Evolutionary conservation across 768 basidiomycete genomes (phyloP), one percentile per base, ranked within the genome.

Genomic region (Neoboletus subvelutipes): DNA sequence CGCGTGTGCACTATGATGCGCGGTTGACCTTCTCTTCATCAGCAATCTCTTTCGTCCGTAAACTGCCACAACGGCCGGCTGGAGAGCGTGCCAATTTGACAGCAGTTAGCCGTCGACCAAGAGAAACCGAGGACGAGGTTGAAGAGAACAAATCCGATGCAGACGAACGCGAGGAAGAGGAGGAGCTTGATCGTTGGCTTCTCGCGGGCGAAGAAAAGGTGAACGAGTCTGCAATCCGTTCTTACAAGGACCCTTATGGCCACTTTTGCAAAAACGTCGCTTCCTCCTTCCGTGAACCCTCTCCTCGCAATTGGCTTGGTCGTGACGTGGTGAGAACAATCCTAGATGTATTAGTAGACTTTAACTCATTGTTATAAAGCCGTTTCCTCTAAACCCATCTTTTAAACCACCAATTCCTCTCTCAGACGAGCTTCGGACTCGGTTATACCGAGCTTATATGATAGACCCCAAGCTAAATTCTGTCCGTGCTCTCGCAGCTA

Each of bases 381-480:
- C 92, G 0, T 94, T 94, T 69, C 90, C 91, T 13, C 76, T 90
- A 73, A 95, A 96, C 66, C 84, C 84, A 6, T 84, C 88, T 1
- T 96, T 94, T 74, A 83, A 81, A 62, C 93, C 94, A 6, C 89
- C 88, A 12, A 71, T 83, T 7, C 92, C 93, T 6, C 74, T 92
- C 46, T 88, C 91, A 2, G 83, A 93, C 61, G 67, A 63, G 8
- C 69, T 82, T 40, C 80, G 85, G 42, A 75, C 78, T 1, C 68
- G 68, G 20, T 81, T 95, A 39, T 94, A 86, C 70, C 59, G 73
- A 6, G 73, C 79, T 24, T 90, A 82, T 70, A 81, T 88, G 75
- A 40, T 52, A n/a, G 74, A 89, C 61, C 88, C 87, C 0, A 58
- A 76, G 26, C 57, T 65, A 36, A 83, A 87, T 64, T 82, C 74